Conservation (phyloP, 2,329 filamentous ascomycete species). For the Apiospora koreana region DNA sequence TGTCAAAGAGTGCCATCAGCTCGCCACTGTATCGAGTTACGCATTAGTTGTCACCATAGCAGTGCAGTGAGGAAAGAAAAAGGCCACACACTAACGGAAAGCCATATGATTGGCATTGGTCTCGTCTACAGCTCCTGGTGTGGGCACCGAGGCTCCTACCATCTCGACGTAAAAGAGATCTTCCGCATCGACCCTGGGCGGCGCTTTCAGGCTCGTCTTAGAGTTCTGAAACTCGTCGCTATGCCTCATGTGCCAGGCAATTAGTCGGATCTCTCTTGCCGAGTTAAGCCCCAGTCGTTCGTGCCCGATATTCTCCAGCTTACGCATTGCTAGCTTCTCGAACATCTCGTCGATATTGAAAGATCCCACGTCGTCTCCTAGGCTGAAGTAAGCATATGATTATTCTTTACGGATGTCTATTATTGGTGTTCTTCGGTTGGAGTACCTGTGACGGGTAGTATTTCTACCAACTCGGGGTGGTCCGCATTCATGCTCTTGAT, state of each 20-base stretch:
- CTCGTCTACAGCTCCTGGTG: not conserved
- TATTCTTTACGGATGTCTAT: not conserved
- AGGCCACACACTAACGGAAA: not conserved
- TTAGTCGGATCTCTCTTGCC: not conserved
- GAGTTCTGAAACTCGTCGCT: not conserved
- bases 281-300: not conserved
- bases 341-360: not conserved
- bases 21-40: not conserved
- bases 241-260: not conserved
- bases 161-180: not conserved
- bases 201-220: not conserved
- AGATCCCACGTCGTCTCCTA: not conserved
- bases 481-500: not conserved
- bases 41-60: not conserved
- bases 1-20: not conserved
- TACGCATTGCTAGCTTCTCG: not conserved
- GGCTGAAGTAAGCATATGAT: not conserved
- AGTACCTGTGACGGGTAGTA: not conserved
- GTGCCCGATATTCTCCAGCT: not conserved
- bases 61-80: not conserved
- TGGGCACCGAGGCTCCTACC: not conserved
- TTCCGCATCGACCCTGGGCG: not conserved
- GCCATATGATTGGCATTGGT: not conserved
- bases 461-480: not conserved
- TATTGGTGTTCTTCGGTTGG: not conserved